Evolutionary conservation across 257 asterid genomes (phyloP).

Genomic region (Solanum gandarillasii): DNA sequence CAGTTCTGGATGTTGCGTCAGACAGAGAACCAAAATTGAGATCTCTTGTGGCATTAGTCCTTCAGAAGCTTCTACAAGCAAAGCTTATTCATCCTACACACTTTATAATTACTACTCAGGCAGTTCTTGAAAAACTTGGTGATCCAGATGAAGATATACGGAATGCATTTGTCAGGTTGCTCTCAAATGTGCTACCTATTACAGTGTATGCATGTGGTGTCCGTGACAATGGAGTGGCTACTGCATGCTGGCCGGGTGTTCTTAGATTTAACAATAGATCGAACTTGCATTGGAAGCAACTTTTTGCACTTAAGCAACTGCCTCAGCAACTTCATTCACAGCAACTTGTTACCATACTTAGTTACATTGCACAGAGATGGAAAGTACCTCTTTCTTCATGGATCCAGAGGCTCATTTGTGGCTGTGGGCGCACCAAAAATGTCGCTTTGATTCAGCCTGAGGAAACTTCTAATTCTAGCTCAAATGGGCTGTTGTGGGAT

Average conservation of each 20-base stretch:
- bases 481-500: constrained; percentile 61
- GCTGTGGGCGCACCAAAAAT: constrained; percentile 54
- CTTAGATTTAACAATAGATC: constrained; percentile 28
- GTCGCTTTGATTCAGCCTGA: constrained; percentile 38
- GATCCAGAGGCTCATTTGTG: constrained; percentile 75
- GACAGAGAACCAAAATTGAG: constrained; percentile 88
- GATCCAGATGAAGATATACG: constrained; percentile 77
- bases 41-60: constrained; percentile 51
- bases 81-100: constrained; percentile 73
- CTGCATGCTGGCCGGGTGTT: constrained; percentile 32
- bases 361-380: constrained; percentile 96
- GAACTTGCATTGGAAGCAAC: constrained; percentile 74
- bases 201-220: constrained; percentile 63
- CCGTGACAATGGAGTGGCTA: constrained; percentile 37
- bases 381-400: constrained; percentile 86
- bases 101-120: constrained; percentile 54
- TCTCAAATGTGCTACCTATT: constrained; percentile 58
- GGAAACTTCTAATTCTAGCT: constrained; percentile 44
- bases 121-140: constrained; percentile 72
- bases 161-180: constrained; percentile 55
- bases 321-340: constrained; percentile 85
- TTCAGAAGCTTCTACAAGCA: constrained; percentile 73
- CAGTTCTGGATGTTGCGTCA: constrained; percentile 63
- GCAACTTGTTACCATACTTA: constrained; percentile 85
- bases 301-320: constrained; percentile 78